Evolutionary conservation across 352 stramenopile species (phyloP), one percentile per base, ranked within the genome.

Genomic region (Phytophthora agathidicida): DNA sequence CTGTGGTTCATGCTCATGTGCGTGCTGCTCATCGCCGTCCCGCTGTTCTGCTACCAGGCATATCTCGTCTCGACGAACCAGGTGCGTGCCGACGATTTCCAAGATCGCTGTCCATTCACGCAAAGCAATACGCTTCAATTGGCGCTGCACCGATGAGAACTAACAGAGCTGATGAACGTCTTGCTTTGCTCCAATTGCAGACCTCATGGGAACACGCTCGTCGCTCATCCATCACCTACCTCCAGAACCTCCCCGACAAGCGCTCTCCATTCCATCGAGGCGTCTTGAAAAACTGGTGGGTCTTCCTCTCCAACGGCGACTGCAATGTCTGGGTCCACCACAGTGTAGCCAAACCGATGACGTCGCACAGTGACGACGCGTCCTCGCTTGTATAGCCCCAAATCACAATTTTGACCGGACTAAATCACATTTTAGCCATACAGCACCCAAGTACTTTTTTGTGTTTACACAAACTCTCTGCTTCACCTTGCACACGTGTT

Each of bases 131-230:
- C n/a, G n/a, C n/a, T n/a, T n/a, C n/a, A n/a, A n/a, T 27, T 39
- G 28, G 9, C 17, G 19, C 24, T 42, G 16, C 16, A 38, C 30
- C 17, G 28, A 17, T 20, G 13, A 44, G 1, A 36, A 36, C 35
- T 62, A 44, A 51, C 8, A 33, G 6, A 10, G 11, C 37, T 45
- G 8, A 5, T 24, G 14, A 20, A n/a, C n/a, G n/a, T n/a, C n/a
- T n/a, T n/a, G n/a, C n/a, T 6, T 19, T 46, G 13, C 13, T 16
- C 23, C 51, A 39, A 28, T 33, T 49, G 11, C 66, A 90, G 80
- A 91, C 84, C 5, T 91, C 84, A 1, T 93, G 84, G 84, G 84
- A 93, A 37, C 77, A 91, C 45, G 76, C 73, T 23, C 83, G 82
- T 7, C 74, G 76, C n/a, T 63, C 53, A 4, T 71, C 74, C 22